A percentile compares a stretch with the other conserved stretches of the same genome.
Conservation (phyloP, 208 protist species). For the Angomonas deanei region DNA sequence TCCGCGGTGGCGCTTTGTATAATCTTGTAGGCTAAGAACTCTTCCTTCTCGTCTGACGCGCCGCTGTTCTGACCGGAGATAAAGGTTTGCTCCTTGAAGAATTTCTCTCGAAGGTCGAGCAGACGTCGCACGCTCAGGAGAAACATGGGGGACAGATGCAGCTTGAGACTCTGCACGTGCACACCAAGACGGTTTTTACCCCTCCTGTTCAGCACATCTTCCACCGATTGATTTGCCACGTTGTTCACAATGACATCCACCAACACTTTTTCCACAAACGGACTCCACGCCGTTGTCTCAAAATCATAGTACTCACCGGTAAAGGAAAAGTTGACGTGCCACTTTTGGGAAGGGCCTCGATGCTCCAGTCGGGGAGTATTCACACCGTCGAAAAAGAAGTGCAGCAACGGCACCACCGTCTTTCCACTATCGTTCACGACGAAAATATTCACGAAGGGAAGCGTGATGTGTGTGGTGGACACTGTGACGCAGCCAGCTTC, state of each 20-base stretch:
- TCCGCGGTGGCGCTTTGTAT: slow-evolving; percentile 20
- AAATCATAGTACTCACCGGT: slow-evolving; percentile 40
- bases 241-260: slow-evolving; percentile 13
- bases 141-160: slow-evolving; percentile 29
- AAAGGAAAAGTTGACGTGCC: slow-evolving; percentile 18
- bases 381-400: slow-evolving; percentile 24
- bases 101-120: slow-evolving; percentile 13
- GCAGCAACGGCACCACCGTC: slow-evolving; percentile 33
- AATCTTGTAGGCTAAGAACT: slow-evolving; percentile 27
- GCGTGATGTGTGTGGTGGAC: slow-evolving; percentile 7
- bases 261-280: slow-evolving; percentile 26
- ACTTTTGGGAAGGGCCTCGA: slow-evolving; percentile 5
- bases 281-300: slow-evolving; percentile 24
- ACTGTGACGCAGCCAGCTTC: not conserved
- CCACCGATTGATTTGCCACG: slow-evolving; percentile 14
- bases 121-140: slow-evolving; percentile 15
- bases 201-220: slow-evolving; percentile 24
- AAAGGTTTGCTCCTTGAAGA: slow-evolving; percentile 6
- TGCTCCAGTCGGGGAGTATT: slow-evolving; percentile 15
- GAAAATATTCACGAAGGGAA: slow-evolving; percentile 27
- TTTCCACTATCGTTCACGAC: slow-evolving; percentile 39
- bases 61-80: not conserved
- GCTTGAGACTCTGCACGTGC: slow-evolving; percentile 14
- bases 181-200: slow-evolving; percentile 14
- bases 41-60: slow-evolving; percentile 1